These are phyloP conservation scores for Citrus mangshanensis DNA, from an alignment of 345 rosid species.

Conservation along the genomic window DNA sequence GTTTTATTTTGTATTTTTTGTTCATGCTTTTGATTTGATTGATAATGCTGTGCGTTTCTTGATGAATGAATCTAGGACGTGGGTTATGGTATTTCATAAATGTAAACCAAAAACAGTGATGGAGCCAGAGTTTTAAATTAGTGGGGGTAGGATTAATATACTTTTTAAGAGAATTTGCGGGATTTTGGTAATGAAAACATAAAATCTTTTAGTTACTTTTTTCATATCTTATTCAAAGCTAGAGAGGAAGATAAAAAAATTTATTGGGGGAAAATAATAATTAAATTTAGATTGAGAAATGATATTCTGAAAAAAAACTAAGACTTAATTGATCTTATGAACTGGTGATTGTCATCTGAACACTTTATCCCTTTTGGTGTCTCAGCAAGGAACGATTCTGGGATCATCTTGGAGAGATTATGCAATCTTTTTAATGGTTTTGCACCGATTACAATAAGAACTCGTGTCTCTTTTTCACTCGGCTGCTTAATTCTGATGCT, in stretches of 20 bases:
- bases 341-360: background rate
- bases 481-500: background rate
- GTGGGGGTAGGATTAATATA: too few species aligned
- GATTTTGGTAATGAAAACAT: too few species aligned
- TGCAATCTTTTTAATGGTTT: slow-evolving; percentile 1
- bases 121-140: too few species aligned
- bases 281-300: too few species aligned
- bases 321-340: background rate
- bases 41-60: background rate
- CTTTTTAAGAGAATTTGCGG: too few species aligned
- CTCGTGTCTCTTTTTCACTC: background rate
- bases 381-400: slow-evolving; percentile 18
- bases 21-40: background rate
- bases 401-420: slow-evolving; percentile 16
- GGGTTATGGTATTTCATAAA: background rate
- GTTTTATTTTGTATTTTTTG: background rate
- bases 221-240: too few species aligned
- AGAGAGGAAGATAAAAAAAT: too few species aligned
- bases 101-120: too few species aligned
- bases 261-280: too few species aligned
- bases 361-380: background rate
- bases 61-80: background rate
- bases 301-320: too few species aligned
- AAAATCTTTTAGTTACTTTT: too few species aligned
- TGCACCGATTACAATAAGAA: background rate